Percentiles rank a stretch among this genome's conserved stretches.
These are phyloP conservation scores for Amanita brunnescens DNA, from an alignment of 768 basidiomycete genomes.

Conservation along the genomic window DNA sequence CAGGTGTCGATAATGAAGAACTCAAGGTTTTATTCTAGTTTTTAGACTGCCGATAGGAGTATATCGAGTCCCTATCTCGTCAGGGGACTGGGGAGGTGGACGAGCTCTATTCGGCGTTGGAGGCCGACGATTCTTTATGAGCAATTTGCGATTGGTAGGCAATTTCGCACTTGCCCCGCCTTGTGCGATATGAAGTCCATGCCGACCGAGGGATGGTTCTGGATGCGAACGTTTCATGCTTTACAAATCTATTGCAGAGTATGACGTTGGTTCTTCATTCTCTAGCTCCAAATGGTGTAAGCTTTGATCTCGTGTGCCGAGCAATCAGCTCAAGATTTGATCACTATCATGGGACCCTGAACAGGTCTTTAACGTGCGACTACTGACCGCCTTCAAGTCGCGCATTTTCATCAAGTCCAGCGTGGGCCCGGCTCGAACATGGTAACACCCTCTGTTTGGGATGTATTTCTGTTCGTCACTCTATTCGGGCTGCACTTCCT, in stretches of 20 bases:
- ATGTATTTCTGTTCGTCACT: background rate
- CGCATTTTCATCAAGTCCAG: constrained; percentile 4
- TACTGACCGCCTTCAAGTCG: background rate
- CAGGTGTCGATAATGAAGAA: background rate
- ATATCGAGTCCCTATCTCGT: constrained; percentile 1
- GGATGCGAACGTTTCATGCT: background rate
- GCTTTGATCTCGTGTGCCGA: constrained; percentile 5
- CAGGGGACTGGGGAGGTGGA: background rate
- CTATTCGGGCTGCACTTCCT: constrained; percentile 6
- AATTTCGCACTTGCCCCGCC: background rate
- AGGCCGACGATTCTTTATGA: background rate
- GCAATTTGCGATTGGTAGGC: background rate
- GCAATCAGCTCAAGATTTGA: constrained; percentile 6
- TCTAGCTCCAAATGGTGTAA: constrained; percentile 2
- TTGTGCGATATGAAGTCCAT: background rate
- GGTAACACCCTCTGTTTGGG: background rate
- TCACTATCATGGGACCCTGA: constrained; percentile 5
- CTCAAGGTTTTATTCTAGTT: constrained; percentile 3
- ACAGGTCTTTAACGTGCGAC: constrained; percentile 8
- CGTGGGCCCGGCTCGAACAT: background rate
- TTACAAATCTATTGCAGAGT: background rate
- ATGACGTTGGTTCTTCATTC: constrained; percentile 4
- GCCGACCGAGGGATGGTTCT: background rate
- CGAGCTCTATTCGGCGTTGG: background rate
- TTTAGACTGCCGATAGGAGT: constrained; percentile 8